phyloP scores from a whole-genome alignment of 148 eudicot species.

The Rheum nobile region DNA sequence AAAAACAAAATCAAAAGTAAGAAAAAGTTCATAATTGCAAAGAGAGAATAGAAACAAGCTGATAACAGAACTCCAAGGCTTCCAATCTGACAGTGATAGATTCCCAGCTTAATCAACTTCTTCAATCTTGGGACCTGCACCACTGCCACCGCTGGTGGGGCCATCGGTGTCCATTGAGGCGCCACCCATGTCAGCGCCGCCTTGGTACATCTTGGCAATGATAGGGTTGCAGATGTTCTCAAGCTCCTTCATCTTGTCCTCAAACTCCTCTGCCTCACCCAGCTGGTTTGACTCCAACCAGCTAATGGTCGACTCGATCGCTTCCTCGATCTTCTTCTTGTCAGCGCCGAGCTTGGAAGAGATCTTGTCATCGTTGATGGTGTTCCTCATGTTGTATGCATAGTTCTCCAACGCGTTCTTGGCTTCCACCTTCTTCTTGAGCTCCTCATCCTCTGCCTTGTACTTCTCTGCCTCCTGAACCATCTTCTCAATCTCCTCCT shows the following conservation, averaged over 20 bases:
- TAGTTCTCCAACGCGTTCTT: slow-evolving; percentile 10
- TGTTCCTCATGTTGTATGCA: slow-evolving; percentile 11
- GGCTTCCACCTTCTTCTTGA: slow-evolving; percentile 11
- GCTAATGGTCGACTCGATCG: not conserved
- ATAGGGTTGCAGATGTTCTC: slow-evolving; percentile 10
- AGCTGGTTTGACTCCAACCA: slow-evolving; percentile 9
- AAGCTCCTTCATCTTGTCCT: slow-evolving; percentile 9
- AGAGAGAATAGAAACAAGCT: not conserved
- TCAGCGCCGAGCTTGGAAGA: not conserved
- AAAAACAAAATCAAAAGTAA: not conserved
- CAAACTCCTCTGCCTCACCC: slow-evolving; percentile 5
- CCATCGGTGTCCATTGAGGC: not conserved
- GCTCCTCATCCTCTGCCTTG: slow-evolving; percentile 12
- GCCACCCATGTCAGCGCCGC: slow-evolving; percentile 1
- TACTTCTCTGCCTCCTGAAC: slow-evolving; percentile 13
- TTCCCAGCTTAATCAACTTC: slow-evolving; percentile 6
- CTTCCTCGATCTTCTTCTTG: slow-evolving; percentile 10
- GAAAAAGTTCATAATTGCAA: not conserved
- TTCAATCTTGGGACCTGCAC: slow-evolving; percentile 11
- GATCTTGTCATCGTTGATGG: slow-evolving; percentile 9
- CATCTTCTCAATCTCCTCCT: slow-evolving; percentile 10
- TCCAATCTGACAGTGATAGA: too few relatives aligned
- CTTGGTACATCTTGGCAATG: slow-evolving; percentile 12
- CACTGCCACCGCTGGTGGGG: slow-evolving; percentile 1
- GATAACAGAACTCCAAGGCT: too few relatives aligned